These are phyloP conservation scores for Sordaria brevicollis DNA, from an alignment of 495 filamentous ascomycete species.

Conservation along the genomic window DNA sequence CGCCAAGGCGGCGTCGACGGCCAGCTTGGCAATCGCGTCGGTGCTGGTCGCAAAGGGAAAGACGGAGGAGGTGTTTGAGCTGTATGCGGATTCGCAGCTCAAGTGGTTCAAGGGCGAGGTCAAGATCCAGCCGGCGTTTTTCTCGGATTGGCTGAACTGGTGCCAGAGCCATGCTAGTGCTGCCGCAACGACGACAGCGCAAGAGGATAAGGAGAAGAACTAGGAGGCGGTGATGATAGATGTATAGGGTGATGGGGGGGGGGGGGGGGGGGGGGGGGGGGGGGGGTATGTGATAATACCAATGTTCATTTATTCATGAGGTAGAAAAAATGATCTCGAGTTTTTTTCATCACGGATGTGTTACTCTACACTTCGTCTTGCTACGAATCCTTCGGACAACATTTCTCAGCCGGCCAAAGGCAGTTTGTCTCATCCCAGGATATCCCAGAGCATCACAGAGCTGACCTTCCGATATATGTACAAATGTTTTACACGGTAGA, in stretches of 20 bases:
- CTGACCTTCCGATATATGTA: background rate
- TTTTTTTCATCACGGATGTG: no score
- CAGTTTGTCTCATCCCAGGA: no score
- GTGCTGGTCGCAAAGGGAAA: slow-evolving; percentile 17
- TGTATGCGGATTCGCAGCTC: slow-evolving; percentile 37
- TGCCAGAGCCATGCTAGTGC: slow-evolving; percentile 38
- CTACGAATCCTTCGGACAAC: no score
- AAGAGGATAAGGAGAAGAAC: slow-evolving; percentile 3
- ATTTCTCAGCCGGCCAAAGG: no score
- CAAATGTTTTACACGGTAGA: background rate
- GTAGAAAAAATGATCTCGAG: no score
- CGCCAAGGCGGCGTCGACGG: slow-evolving; percentile 36
- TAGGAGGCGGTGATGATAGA: background rate
- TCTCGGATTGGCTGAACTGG: slow-evolving; percentile 47
- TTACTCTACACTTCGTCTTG: no score
- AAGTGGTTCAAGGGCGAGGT: slow-evolving; percentile 32
- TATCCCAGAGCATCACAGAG: no score
- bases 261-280: background rate
- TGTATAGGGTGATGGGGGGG: background rate
- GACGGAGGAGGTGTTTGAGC: slow-evolving; percentile 13
- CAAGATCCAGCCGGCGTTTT: slow-evolving; percentile 40
- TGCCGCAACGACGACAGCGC: background rate
- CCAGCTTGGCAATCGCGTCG: slow-evolving; percentile 38
- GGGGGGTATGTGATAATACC: background rate
- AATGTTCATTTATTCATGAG: no score